Base-by-base conservation (phyloP, 2,329 filamentous ascomycete species). In the Beauveria caledonica region DNA sequence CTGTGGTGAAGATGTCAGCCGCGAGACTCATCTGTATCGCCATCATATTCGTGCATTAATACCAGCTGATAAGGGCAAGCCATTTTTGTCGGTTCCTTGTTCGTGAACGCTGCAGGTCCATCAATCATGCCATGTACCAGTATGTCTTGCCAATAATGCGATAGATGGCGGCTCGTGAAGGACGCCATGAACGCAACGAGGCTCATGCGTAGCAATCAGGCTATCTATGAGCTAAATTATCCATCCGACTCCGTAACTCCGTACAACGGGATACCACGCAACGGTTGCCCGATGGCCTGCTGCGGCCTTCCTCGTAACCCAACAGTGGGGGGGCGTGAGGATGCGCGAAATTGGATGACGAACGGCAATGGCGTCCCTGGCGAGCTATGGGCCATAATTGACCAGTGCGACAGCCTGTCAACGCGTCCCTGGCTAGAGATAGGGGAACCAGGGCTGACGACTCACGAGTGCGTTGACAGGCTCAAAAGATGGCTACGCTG, bases 381-480 rank as follows among this genome's bases (percentile, higher is more conserved):
- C n/a, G n/a, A 58, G 56, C 56, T 45, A 44, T 51, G 56, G 56
- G 21, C 56, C 36, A 21, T 42, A 33, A 21, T 23, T 58, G 56
- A 40, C 56, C 56, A 21, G 56, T 58, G 55, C 49, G 33, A 3
- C 46, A 11, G 33, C 27, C 6, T 15, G 2, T 25, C 21, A 33
- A 10, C 39, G 21, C 36, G 46, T 33, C 55, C 55, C 55, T 51
- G 36, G 46, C 46, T 21, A 4, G 21, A 48, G 46, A 58, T 51
- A 44, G 19, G 39, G 25, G 46, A 17, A 49, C 7, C 17, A 42
- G n/a, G 40, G 17, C 33, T 36, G 33, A 13, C 29, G 29, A 13
- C 33, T 36, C 33, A 33, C 10, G 10, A 44, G 52, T 17, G 21
- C 23, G 17, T n/a, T 44, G n/a, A 29, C 17, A 3, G 33, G 17